Percentiles rank a stretch among this genome's conserved stretches.
These are phyloP conservation scores for Macrolepiota dolichaula DNA, from an alignment of 768 basidiomycete genomes.

Conservation along the genomic window DNA sequence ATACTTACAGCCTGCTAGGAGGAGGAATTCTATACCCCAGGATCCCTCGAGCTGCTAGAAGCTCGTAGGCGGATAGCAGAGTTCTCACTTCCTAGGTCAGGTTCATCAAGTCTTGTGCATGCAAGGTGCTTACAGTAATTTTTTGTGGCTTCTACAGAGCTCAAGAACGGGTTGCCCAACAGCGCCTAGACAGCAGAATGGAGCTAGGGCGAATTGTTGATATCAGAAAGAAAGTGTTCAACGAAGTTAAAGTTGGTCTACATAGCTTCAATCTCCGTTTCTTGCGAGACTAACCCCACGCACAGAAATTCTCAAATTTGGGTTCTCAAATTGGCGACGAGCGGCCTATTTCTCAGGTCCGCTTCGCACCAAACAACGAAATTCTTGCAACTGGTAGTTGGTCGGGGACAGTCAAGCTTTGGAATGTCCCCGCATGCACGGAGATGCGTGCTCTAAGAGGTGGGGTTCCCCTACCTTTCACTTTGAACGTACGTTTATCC, in stretches of 20 bases:
- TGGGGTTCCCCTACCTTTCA: conserved; percentile 21
- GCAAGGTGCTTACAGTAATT: conserved; percentile 76
- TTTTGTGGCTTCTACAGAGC: conserved; percentile 66
- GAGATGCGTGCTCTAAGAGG: conserved; percentile 74
- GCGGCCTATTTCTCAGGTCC: conserved; percentile 88
- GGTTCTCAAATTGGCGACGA: conserved; percentile 99
- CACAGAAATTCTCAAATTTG: conserved; percentile 82
- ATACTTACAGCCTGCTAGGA: conserved; percentile 41
- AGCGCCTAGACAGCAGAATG: conserved; percentile 85
- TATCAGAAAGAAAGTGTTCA: conserved; percentile 86
- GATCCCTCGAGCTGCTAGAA: conserved; percentile 67
- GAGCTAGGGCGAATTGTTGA: conserved; percentile 89
- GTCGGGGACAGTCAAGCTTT: conserved; percentile 92
- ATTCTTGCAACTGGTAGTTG: conserved; percentile 92
- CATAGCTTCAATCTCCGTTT: neutral
- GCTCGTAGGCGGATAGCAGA: conserved; percentile 78
- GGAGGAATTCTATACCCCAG: conserved; percentile 95
- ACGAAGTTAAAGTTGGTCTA: conserved; percentile 76
- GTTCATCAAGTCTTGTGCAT: conserved; percentile 56
- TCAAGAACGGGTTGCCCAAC: conserved; percentile 89
- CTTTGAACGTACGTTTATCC: conserved; percentile 11
- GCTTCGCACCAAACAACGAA: conserved; percentile 90
- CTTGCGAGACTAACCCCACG: neutral
- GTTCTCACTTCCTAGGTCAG: conserved; percentile 93
- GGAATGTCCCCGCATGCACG: conserved; percentile 93